Base-by-base conservation (phyloP, 805 yeast genomes). In the Saccharomycopsis sp. region DNA sequence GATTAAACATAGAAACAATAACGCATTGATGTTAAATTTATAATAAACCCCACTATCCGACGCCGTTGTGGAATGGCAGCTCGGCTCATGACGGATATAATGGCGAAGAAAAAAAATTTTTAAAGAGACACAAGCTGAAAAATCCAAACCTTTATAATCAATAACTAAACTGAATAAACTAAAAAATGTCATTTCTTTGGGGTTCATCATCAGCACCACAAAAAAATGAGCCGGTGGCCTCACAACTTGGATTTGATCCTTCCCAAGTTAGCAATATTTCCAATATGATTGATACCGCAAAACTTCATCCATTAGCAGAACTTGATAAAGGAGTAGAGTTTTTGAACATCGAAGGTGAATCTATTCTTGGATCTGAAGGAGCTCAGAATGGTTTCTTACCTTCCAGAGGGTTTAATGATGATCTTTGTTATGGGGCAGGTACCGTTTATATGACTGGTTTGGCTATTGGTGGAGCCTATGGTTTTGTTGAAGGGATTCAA, bases 381-480 rank as follows among this genome's bases (percentile, higher is more conserved):
- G 75, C 94, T 1, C 86, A 84, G 56, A 46, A 44, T 18, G 94
- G 96, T 44, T 59, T 89, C 44, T 72, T 92, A 48, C 96, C 98
- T 21, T 82, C 94, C n/a, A 79, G 96, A 65, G 95, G 94, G 52
- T 92, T 96, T 94, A 74, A 87, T 13, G 98, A 92, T 60, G 97
- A 92, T 64, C 70, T 92, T 49, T 87, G 96, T 72, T 92, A 92
- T 62, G 98, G 98, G 52, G 82, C 97, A 9, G 98, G 98, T 62
- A 78, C 95, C 5, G 86, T 87, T 39, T 92, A 92, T 58, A 69
- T 92, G 51, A 52, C 82, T 25, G 94, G 95, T 32, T 70, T 92
- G 50, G 94, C 94, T 27, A 46, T 76, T 33, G 98, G 98, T 62
- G 98, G 98, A 45, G 63, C 78, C 12, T 80, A 76, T 54, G 98